phyloP scores from a whole-genome alignment of 208 protist genomes.

The Strigomonas culicis region DNA sequence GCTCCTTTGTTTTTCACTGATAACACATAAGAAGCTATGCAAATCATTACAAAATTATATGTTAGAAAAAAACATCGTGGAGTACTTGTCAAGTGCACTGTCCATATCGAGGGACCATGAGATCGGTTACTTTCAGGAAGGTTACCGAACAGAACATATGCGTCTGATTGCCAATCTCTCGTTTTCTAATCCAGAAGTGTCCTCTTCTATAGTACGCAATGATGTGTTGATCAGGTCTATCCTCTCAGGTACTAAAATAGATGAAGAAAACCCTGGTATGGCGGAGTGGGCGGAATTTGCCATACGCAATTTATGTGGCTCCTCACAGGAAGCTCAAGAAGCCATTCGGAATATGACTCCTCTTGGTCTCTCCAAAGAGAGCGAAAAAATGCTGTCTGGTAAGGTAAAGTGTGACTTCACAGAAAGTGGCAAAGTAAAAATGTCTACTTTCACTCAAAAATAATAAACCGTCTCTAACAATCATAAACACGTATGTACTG shows the following conservation, averaged over 20 bases:
- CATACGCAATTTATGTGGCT: conserved; percentile 80
- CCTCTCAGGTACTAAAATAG: conserved; percentile 69
- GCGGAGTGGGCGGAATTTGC: conserved; percentile 87
- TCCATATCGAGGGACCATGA: conserved; percentile 67
- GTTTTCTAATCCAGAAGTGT: conserved; percentile 36
- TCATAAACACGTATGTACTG: too few relatives aligned
- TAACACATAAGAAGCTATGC: conserved; percentile 36
- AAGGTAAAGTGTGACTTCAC: conserved; percentile 39
- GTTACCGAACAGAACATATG: conserved; percentile 72
- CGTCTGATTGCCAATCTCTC: conserved; percentile 75
- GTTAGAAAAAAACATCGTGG: conserved; percentile 38
- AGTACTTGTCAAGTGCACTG: conserved; percentile 58
- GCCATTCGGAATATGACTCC: conserved; percentile 52
- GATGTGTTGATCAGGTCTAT: conserved; percentile 45
- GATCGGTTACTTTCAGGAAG: conserved; percentile 68
- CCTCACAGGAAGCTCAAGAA: conserved; percentile 41
- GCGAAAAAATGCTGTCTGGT: conserved; percentile 35
- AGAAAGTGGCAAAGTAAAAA: conserved; percentile 30
- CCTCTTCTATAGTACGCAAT: conserved; percentile 30
- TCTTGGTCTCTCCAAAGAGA: conserved; percentile 45
- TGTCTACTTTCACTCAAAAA: conserved; percentile 13
- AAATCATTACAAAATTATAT: conserved; percentile 56
- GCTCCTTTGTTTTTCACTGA: conserved; percentile 51
- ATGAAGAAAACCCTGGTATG: conserved; percentile 88
- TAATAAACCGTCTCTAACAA: too few relatives aligned